Percentiles rank a stretch among this genome's conserved stretches.
These are phyloP conservation scores for Conoideocrella luteorostrata DNA, from an alignment of 2,329 filamentous ascomycete species.

Conservation along the genomic window DNA sequence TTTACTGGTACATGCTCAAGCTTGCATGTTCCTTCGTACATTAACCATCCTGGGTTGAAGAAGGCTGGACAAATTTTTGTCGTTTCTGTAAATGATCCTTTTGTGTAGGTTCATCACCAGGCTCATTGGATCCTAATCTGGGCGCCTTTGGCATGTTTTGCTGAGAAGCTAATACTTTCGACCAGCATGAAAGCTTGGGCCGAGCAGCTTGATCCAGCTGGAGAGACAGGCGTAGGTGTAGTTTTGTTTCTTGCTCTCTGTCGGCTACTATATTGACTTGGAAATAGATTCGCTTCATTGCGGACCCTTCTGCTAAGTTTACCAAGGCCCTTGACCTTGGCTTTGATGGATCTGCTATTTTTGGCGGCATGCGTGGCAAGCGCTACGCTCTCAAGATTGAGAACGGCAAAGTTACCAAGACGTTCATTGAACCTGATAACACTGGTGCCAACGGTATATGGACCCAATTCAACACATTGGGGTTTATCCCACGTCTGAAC, in stretches of 20 bases:
- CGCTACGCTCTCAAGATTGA: constrained; percentile 79
- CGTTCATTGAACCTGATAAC: constrained; percentile 82
- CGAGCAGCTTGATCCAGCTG: constrained; percentile 66
- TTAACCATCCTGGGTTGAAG: constrained; percentile 71
- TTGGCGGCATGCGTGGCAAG: constrained; percentile 79
- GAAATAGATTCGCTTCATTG: constrained; percentile 76
- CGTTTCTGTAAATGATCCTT: constrained; percentile 87
- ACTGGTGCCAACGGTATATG: constrained; percentile 67
- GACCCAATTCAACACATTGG: neutral
- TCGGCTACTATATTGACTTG: too few relatives aligned
- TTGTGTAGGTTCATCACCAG: constrained; percentile 60
- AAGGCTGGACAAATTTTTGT: constrained; percentile 81
- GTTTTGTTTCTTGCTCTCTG: too few relatives aligned
- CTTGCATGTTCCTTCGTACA: constrained; percentile 77
- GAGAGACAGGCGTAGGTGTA: constrained; percentile 66
- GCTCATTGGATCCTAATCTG: neutral
- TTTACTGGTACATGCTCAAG: constrained; percentile 56
- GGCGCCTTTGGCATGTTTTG: neutral
- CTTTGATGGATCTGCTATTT: constrained; percentile 73
- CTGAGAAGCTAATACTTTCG: too few relatives aligned
- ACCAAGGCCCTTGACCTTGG: constrained; percentile 76
- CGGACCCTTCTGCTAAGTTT: constrained; percentile 72
- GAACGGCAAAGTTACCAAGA: constrained; percentile 75
- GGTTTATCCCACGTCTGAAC: constrained; percentile 1
- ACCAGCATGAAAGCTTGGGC: constrained; percentile 93